phyloP scores from a whole-genome alignment of 2,329 filamentous ascomycete genomes.

The Fusarium brachygibbosum region DNA sequence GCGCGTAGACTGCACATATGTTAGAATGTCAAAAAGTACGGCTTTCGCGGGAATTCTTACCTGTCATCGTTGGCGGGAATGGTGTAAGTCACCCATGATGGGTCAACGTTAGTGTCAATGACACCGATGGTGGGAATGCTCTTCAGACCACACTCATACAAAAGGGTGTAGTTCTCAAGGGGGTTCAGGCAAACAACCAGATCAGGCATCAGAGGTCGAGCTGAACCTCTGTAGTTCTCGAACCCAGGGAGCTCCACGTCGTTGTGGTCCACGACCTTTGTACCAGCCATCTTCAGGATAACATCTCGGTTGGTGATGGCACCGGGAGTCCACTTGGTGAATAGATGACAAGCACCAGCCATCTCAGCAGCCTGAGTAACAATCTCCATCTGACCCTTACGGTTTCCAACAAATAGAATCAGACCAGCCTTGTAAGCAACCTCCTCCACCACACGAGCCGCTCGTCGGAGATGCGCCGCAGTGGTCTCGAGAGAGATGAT shows the following conservation, averaged over 20 bases:
- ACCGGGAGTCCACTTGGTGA: slow-evolving; percentile 92
- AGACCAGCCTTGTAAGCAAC: slow-evolving; percentile 86
- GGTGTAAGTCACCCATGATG: slow-evolving; percentile 94
- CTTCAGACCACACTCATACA: slow-evolving; percentile 91
- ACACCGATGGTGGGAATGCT: slow-evolving; percentile 95
- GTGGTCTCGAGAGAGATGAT: slow-evolving; percentile 94
- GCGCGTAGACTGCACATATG: slow-evolving; percentile 75
- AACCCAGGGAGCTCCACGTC: slow-evolving; percentile 75
- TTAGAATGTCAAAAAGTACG: slow-evolving; percentile 43
- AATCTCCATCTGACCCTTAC: slow-evolving; percentile 82
- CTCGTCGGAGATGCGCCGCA: slow-evolving; percentile 89
- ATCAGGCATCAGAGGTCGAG: slow-evolving; percentile 82
- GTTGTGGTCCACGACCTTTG: slow-evolving; percentile 81
- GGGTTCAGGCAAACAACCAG: slow-evolving; percentile 94
- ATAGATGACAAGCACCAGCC: slow-evolving; percentile 86
- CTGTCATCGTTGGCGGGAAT: slow-evolving; percentile 98
- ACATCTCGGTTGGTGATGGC: slow-evolving; percentile 93
- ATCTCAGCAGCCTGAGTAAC: slow-evolving; percentile 86
- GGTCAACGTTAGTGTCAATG: slow-evolving; percentile 93
- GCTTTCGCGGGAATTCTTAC: slow-evolving; percentile 59
- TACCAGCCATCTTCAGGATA: slow-evolving; percentile 78
- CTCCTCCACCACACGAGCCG: slow-evolving; percentile 91
- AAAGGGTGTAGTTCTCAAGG: slow-evolving; percentile 87
- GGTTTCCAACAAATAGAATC: slow-evolving; percentile 91
- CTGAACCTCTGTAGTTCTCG: slow-evolving; percentile 72